Evolutionary conservation across 805 yeast species (phyloP).

Genomic region (Novakomyces olei): DNA sequence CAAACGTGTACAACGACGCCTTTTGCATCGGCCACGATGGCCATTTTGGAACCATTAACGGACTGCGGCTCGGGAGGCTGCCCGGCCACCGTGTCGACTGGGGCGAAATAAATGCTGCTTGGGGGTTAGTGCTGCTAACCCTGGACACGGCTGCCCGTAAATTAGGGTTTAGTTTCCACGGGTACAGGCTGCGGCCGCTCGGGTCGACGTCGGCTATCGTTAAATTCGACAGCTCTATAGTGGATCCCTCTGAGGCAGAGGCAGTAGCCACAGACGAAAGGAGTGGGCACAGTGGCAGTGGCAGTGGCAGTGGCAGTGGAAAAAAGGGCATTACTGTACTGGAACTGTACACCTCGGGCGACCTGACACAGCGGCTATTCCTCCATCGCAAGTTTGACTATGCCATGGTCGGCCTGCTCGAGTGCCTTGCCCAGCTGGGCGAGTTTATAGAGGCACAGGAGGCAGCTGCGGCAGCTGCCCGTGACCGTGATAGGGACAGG

Average conservation of each 20-base stretch:
- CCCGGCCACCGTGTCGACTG: conserved; percentile 1
- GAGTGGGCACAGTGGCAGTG: not conserved
- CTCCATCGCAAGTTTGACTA: conserved; percentile 2
- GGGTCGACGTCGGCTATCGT: not conserved
- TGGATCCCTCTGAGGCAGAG: not conserved
- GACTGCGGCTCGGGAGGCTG: conserved; percentile 3
- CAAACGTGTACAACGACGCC: conserved; percentile 65
- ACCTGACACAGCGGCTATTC: not conserved
- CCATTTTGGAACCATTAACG: conserved; percentile 4
- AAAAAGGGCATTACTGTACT: not conserved
- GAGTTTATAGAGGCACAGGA: not conserved
- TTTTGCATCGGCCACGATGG: conserved; percentile 32
- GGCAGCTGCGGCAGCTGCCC: not conserved
- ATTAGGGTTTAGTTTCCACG: not conserved
- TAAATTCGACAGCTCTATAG: not conserved
- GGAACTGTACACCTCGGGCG: conserved; percentile 1
- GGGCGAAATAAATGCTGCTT: conserved; percentile 4
- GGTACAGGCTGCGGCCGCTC: not conserved
- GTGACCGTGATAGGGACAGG: no score
- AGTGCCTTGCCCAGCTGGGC: not conserved
- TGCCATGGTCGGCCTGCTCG: conserved; percentile 2
- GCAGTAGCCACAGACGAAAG: no score
- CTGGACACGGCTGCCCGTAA: not conserved
- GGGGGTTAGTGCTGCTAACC: conserved; percentile 1
- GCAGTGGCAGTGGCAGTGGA: no score